Percentiles rank a stretch among this genome's conserved stretches.
phyloP scores from a whole-genome alignment of 2,329 filamentous ascomycete genomes.

The Phialophora expanda region DNA sequence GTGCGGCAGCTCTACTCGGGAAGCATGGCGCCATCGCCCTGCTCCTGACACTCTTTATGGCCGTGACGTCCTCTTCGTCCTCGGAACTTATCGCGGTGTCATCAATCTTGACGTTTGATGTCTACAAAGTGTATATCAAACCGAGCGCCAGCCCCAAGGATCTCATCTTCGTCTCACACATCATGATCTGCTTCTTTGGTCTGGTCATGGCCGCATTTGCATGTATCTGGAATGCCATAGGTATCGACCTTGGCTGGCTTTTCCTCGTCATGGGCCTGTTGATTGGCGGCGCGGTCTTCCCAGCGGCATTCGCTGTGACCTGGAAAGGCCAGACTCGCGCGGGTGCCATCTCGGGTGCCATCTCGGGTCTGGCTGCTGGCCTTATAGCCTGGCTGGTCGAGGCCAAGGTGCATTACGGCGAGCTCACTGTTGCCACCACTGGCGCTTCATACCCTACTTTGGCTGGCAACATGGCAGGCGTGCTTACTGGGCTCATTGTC shows the following conservation, averaged over 20 bases:
- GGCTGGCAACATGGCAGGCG: constrained; percentile 75
- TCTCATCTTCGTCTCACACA: constrained; percentile 30
- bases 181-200: constrained; percentile 36
- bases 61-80: constrained; percentile 67
- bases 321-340: constrained; percentile 80
- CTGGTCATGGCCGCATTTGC: constrained; percentile 35
- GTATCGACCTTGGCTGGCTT: constrained; percentile 38
- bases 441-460: constrained; percentile 65
- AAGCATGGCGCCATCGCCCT: constrained; percentile 78
- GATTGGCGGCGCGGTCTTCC: constrained; percentile 81
- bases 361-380: constrained; percentile 48
- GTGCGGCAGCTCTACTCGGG: constrained; percentile 79
- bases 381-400: constrained; percentile 66
- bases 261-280: constrained; percentile 78
- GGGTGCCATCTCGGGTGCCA: constrained; percentile 69
- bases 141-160: neutral
- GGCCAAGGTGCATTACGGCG: constrained; percentile 69
- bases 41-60: constrained; percentile 83
- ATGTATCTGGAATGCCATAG: constrained; percentile 40
- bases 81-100: too few relatives aligned
- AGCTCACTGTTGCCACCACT: constrained; percentile 71
- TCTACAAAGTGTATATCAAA: too few relatives aligned
- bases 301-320: constrained; percentile 76
- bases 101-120: too few relatives aligned
- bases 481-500: constrained; percentile 75